Evolutionary conservation across 2,329 filamentous ascomycete genomes (phyloP).

Genomic region (Calonectria multiphialidica): DNA sequence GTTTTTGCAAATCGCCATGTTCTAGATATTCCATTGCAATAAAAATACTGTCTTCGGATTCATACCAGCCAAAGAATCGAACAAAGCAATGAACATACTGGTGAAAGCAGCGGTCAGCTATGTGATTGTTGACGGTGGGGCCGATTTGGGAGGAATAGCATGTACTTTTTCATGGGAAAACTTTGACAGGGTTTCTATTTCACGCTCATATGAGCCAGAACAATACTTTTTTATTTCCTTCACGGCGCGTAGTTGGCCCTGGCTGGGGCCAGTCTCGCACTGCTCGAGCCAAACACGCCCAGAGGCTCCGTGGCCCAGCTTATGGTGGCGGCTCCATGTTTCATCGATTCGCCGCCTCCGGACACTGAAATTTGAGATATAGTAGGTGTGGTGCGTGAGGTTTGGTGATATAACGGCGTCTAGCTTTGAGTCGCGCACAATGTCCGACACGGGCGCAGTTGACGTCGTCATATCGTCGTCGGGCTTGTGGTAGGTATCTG

Average conservation of each 20-base stretch:
- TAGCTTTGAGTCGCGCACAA: slow-evolving; percentile 5
- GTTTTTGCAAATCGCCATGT: background rate
- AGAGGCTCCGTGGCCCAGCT: background rate
- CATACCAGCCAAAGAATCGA: background rate
- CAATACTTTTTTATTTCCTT: slow-evolving; percentile 6
- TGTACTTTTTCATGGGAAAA: background rate
- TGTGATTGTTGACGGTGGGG: background rate
- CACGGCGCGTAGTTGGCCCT: background rate
- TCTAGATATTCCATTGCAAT: background rate
- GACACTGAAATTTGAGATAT: background rate
- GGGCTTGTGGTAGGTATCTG: too few relatives aligned
- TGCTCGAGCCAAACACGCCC: slow-evolving; percentile 5
- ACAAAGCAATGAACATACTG: background rate
- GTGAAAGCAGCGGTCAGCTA: too few relatives aligned
- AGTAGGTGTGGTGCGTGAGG: background rate
- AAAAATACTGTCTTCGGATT: background rate
- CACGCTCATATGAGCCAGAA: background rate
- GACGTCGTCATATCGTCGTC: background rate
- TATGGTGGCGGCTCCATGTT: background rate
- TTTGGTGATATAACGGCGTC: background rate
- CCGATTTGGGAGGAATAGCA: too few relatives aligned
- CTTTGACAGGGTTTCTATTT: slow-evolving; percentile 3
- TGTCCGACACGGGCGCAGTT: background rate
- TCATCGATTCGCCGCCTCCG: background rate
- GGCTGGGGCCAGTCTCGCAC: background rate